phyloP scores from a whole-genome alignment of 1,284 basidiomycete species.

The Neolentinus lepideus region DNA sequence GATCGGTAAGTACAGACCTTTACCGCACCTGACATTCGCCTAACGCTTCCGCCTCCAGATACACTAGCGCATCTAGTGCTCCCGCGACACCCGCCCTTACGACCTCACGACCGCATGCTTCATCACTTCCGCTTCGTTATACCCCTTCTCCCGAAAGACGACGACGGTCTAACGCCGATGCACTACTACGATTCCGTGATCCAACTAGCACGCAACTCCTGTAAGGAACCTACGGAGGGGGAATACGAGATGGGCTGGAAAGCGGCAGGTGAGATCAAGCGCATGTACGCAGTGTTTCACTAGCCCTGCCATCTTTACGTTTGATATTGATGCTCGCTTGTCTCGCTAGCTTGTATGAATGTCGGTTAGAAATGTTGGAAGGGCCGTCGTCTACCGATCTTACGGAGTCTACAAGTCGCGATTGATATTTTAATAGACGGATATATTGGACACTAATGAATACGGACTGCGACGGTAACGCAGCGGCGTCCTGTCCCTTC shows the following conservation, averaged over 20 bases:
- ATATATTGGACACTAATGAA: no score
- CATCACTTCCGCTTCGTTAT: constrained; percentile 68
- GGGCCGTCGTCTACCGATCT: not conserved
- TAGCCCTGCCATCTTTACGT: not conserved
- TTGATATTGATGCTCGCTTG: not conserved
- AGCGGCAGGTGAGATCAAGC: constrained; percentile 56
- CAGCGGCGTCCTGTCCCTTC: no score
- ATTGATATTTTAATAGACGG: no score
- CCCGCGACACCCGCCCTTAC: constrained; percentile 50
- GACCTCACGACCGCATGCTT: constrained; percentile 62
- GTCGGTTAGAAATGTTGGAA: constrained; percentile 44
- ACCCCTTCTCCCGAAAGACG: constrained; percentile 56
- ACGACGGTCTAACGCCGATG: constrained; percentile 53
- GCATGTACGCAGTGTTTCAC: constrained; percentile 30
- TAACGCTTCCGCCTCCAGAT: constrained; percentile 30
- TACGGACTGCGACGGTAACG: no score
- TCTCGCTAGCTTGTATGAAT: constrained; percentile 45
- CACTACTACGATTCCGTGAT: constrained; percentile 74
- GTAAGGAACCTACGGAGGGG: constrained; percentile 56
- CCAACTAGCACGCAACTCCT: constrained; percentile 64
- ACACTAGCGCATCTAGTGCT: constrained; percentile 57
- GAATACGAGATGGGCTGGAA: constrained; percentile 65
- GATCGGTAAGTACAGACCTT: constrained; percentile 42
- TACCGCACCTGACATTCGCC: not conserved
- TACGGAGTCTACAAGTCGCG: not conserved